These are phyloP conservation scores for Arachnopeziza araneosa DNA, from an alignment of 2,329 filamentous ascomycete genomes.

Conservation along the genomic window DNA sequence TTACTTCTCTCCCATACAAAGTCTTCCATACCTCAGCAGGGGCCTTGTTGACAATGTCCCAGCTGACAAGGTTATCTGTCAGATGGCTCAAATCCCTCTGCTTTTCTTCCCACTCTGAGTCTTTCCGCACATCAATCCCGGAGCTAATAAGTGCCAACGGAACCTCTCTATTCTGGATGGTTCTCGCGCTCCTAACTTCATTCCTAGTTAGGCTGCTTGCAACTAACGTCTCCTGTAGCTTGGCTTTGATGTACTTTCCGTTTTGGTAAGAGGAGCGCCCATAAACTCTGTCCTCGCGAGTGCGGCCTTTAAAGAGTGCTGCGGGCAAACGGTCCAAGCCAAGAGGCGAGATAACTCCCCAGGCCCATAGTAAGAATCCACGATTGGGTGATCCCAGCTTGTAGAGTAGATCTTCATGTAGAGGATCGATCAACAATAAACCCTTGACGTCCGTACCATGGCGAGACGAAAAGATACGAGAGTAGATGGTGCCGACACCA, in stretches of 20 bases:
- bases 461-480: constrained; percentile 82
- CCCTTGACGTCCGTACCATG: constrained; percentile 71
- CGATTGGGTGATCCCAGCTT: constrained; percentile 60
- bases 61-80: constrained; percentile 71
- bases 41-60: constrained; percentile 82
- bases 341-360: constrained; percentile 79
- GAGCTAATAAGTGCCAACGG: constrained; percentile 80
- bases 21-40: constrained; percentile 84
- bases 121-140: constrained; percentile 60
- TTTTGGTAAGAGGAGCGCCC: constrained; percentile 73
- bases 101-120: constrained; percentile 71
- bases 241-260: constrained; percentile 81
- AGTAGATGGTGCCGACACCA: constrained; percentile 82
- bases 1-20: constrained; percentile 60
- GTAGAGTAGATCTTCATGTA: constrained; percentile 81
- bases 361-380: constrained; percentile 82
- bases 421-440: constrained; percentile 77
- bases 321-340: constrained; percentile 76
- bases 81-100: constrained; percentile 79
- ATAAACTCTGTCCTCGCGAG: constrained; percentile 76
- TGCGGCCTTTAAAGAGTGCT: constrained; percentile 76
- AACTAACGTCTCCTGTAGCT: constrained; percentile 88
- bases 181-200: constrained; percentile 71
- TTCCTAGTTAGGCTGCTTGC: constrained; percentile 78
- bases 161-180: constrained; percentile 71